phyloP scores from a whole-genome alignment of 305 asterid genomes.

The Fraxinus platypoda region DNA sequence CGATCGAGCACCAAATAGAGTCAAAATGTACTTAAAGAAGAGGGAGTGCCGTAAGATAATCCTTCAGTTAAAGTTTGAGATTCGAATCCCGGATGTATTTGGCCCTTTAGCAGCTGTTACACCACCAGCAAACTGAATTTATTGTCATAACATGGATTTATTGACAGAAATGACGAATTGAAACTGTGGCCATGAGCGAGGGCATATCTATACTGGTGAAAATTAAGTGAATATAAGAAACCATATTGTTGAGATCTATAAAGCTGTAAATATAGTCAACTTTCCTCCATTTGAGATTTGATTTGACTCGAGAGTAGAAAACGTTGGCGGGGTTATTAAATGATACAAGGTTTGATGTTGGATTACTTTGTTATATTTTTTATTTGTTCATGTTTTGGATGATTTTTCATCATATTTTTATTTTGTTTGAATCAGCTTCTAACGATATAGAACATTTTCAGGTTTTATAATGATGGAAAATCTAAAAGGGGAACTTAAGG shows the following conservation, averaged over 20 bases:
- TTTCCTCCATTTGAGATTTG: not conserved
- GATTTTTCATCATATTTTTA: not conserved
- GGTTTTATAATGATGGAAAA: slow-evolving; percentile 54
- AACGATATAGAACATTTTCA: slow-evolving; percentile 19
- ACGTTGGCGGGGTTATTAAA: not conserved
- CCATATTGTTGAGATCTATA: not conserved
- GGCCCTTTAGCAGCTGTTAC: not conserved
- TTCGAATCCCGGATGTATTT: not conserved
- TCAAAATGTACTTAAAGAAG: not conserved
- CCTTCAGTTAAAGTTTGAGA: not conserved
- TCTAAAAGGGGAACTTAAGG: slow-evolving; percentile 46
- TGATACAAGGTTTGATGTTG: not conserved
- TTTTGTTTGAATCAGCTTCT: not conserved
- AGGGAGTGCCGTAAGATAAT: not conserved
- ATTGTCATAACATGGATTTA: not conserved
- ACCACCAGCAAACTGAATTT: not conserved
- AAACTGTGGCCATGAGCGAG: not conserved
- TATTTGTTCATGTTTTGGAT: not conserved
- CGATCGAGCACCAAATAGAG: not conserved
- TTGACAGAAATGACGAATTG: not conserved
- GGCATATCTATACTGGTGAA: not conserved
- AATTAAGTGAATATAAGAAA: not conserved
- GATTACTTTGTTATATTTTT: not conserved
- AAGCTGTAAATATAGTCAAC: not conserved
- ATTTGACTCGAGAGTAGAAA: not conserved